Base-by-base conservation (phyloP, 768 basidiomycete species). In the Lactarius indigo region DNA sequence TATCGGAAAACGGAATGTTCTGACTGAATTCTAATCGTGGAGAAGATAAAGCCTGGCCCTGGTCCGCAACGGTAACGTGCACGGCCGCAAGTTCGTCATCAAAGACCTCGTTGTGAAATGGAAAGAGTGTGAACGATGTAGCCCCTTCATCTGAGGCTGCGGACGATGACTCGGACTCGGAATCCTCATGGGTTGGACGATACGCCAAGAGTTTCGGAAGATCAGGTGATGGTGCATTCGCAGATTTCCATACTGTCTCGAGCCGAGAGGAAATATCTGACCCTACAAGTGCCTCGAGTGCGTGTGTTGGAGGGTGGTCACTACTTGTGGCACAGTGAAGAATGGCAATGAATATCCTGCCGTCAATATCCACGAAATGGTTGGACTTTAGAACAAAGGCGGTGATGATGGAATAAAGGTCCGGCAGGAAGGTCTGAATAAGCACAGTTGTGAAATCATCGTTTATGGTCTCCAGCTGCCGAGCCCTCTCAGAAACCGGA, bases 361-460 rank as follows among this genome's bases (percentile, higher is more conserved):
- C 83, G 69, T 89, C 88, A 7, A 88, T 61, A 61, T 86, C 83
- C n/a, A 82, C 66, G 44, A 75, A 69, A 44, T 71, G 63, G 33
- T 66, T 63, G 18, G 73, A 64, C 7, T 77, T 68, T n/a, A 72
- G 50, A 23, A 52, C 37, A 17, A 57, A 65, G 61, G 12, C 55
- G 35, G 26, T 78, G 1, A 79, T 71, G 0, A 71, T 68, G 10
- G 75, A 66, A 67, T 85, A 79, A 4, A 80, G 64, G 0, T 55
- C 57, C 0, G 83, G 82, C 1, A 88, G 72, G 70, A 87, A 84
- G 0, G 68, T 37, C 1, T 75, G 65, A 5, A 71, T 28, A 6
- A 87, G 70, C n/a, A 75, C 65, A 20, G 57, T 59, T 13, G 68
- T 71, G 58, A 86, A 76, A 17, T 68, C 44, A 4, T 68, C 58